These are phyloP conservation scores for Pyrenochaeta sp. DNA, from an alignment of 2,329 filamentous ascomycete species.

Conservation along the genomic window DNA sequence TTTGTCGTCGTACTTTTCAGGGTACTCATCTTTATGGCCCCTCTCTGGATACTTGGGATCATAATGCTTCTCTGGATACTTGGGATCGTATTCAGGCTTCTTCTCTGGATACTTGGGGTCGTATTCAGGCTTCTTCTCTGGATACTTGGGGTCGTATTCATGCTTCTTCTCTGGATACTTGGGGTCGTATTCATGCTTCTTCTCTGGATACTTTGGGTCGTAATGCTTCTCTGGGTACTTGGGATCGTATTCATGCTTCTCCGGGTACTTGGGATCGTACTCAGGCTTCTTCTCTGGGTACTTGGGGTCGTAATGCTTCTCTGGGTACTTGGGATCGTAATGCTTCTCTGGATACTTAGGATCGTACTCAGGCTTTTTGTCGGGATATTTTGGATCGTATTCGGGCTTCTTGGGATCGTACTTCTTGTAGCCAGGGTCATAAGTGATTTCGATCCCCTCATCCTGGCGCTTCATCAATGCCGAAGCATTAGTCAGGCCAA, in stretches of 20 bases:
- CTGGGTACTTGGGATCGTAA: not conserved
- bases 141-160: slow-evolving; percentile 1
- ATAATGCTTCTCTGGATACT: not conserved
- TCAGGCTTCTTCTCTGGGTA: too few species aligned
- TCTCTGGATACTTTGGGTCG: too few species aligned
- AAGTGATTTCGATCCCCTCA: not conserved
- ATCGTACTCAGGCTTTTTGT: too few species aligned
- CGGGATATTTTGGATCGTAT: not conserved
- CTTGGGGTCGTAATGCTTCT: not conserved
- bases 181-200: not conserved
- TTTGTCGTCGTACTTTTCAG: not conserved
- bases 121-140: slow-evolving; percentile 1
- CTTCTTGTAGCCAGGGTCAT: not conserved
- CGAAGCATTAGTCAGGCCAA: slow-evolving; percentile 28
- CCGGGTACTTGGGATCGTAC: too few species aligned
- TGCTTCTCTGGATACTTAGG: too few species aligned
- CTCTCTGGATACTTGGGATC: not conserved
- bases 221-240: too few species aligned
- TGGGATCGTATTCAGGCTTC: slow-evolving; percentile 1
- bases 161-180: not conserved
- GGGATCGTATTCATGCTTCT: not conserved
- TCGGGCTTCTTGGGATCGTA: not conserved
- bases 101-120: slow-evolving; percentile 4
- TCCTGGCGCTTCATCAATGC: slow-evolving; percentile 13
- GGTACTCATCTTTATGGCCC: not conserved